Conservation (phyloP, 345 rosid species). For the Carallia pectinifolia region DNA sequence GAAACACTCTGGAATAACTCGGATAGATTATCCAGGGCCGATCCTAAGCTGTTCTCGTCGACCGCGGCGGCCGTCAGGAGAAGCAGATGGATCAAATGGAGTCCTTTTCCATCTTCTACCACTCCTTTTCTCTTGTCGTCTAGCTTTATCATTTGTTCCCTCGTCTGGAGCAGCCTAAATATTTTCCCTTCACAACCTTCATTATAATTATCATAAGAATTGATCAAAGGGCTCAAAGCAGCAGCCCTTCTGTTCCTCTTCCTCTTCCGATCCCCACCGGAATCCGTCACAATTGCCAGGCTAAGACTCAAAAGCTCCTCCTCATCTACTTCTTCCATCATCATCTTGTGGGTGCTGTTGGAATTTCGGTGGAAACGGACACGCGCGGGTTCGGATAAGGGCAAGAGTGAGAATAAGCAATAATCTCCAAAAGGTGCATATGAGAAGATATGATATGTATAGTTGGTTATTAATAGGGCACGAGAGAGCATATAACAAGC, state of each 20-base stretch:
- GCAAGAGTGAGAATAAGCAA: no score
- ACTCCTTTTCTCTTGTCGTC: constrained; percentile 27
- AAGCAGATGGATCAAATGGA: constrained; percentile 59
- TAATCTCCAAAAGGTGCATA: no score
- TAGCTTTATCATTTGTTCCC: constrained; percentile 53
- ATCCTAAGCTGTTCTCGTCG: constrained; percentile 34
- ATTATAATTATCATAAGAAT: not conserved
- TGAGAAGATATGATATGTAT: constrained; percentile 2
- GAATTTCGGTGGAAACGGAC: no score
- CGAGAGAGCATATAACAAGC: not conserved
- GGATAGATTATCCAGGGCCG: constrained; percentile 39
- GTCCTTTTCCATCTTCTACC: constrained; percentile 43
- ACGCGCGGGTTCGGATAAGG: no score
- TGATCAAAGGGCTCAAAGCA: not conserved
- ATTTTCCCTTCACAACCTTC: constrained; percentile 46
- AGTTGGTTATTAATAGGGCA: not conserved
- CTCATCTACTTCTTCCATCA: constrained; percentile 26
- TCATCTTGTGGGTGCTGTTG: not conserved
- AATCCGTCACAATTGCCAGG: constrained; percentile 42
- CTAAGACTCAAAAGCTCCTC: constrained; percentile 47
- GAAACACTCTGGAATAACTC: constrained; percentile 47
- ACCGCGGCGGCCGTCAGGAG: constrained; percentile 54
- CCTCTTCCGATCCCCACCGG: constrained; percentile 2
- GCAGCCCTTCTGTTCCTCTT: constrained; percentile 37
- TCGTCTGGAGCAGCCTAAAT: constrained; percentile 46